A percentile compares a stretch with the other conserved stretches of the same genome.
Conservation (phyloP, 1,139 yeast genomes). For the Saccharomyces hybrid region DNA sequence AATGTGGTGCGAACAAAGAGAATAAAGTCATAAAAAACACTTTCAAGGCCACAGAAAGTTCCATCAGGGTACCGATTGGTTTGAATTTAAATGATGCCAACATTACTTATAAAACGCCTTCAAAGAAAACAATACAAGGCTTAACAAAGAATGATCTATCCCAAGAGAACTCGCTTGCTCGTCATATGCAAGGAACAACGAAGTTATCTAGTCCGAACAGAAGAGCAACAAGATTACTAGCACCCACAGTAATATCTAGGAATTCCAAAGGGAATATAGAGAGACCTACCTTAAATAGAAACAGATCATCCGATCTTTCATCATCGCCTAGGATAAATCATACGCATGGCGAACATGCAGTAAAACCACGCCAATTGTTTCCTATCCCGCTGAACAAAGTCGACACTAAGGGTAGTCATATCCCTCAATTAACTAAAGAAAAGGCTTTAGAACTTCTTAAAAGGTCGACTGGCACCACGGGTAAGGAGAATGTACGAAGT, state of each 20-base stretch:
- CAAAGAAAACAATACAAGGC: not conserved
- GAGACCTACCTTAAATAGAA: not conserved
- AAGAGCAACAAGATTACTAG: slow-evolving; percentile 8
- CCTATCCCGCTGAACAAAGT: slow-evolving; percentile 19
- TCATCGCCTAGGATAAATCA: slow-evolving; percentile 3
- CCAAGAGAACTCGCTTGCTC: slow-evolving; percentile 1
- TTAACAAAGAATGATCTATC: not conserved
- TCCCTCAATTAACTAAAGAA: slow-evolving; percentile 13
- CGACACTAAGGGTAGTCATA: slow-evolving; percentile 14
- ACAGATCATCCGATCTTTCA: not conserved
- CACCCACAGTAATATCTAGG: slow-evolving; percentile 11
- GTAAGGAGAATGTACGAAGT: not conserved
- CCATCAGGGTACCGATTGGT: not conserved
- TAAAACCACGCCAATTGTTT: slow-evolving; percentile 11
- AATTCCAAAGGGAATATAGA: slow-evolving; percentile 1
- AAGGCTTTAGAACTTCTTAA: slow-evolving; percentile 4
- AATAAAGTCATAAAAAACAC: not conserved
- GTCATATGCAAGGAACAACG: slow-evolving; percentile 10
- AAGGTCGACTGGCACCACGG: not conserved
- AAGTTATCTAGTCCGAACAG: slow-evolving; percentile 14
- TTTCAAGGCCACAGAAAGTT: not conserved
- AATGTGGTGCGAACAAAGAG: slow-evolving; percentile 3
- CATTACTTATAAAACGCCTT: slow-evolving; percentile 1
- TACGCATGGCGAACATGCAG: slow-evolving; percentile 4
- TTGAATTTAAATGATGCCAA: not conserved